Evolutionary conservation across 2,329 filamentous ascomycete genomes (phyloP).

Genomic region (Penicillium janthinellum): DNA sequence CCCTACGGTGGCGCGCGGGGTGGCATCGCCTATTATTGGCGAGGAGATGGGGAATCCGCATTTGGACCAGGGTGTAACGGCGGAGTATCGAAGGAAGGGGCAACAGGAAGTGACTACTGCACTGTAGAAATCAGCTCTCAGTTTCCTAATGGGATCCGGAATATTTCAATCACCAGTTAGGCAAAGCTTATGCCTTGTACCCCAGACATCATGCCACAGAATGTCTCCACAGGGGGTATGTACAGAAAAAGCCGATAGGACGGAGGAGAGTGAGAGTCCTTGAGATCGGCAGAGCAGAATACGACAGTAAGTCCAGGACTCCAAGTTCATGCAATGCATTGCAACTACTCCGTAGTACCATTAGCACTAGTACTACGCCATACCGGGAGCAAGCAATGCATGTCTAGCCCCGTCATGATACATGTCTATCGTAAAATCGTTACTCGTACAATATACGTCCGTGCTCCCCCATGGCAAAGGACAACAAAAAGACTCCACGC

Average conservation of each 20-base stretch:
- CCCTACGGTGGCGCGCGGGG: conserved; percentile 9
- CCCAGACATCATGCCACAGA: background rate
- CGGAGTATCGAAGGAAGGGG: no score
- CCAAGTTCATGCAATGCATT: background rate
- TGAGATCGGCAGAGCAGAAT: background rate
- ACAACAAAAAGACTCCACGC: conserved; percentile 4
- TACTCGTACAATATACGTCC: conserved; percentile 37
- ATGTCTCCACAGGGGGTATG: background rate
- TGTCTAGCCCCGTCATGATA: conserved; percentile 30
- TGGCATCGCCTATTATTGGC: conserved; percentile 1
- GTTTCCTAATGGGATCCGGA: background rate
- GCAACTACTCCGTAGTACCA: background rate
- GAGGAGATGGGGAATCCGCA: background rate
- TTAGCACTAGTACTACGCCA: background rate
- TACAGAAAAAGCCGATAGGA: background rate
- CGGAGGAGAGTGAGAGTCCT: background rate
- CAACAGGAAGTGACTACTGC: background rate
- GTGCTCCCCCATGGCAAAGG: conserved; percentile 9
- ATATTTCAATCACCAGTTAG: background rate
- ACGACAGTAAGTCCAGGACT: background rate
- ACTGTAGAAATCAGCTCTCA: background rate
- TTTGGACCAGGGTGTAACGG: background rate
- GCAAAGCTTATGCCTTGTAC: background rate
- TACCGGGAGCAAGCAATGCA: background rate
- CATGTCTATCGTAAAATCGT: conserved; percentile 44